Conservation (phyloP, 148 eudicot genomes). For the Cornus suecica region DNA sequence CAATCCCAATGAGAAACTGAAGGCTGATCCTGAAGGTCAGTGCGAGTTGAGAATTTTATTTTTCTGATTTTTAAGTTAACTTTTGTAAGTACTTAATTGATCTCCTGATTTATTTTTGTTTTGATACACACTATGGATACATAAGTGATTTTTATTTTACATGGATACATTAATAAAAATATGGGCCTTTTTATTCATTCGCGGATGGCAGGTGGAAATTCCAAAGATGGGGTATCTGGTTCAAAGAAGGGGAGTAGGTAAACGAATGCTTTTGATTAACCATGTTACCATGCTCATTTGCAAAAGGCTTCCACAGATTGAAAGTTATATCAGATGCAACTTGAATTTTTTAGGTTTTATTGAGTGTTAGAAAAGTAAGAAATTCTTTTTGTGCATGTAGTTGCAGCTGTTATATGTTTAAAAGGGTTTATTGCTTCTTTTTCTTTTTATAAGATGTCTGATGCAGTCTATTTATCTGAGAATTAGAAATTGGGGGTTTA, state of each 20-base stretch:
- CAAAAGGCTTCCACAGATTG: constrained; percentile 41
- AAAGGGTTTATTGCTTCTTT: background rate
- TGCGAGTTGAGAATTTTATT: constrained; percentile 15
- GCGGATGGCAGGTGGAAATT: constrained; percentile 99
- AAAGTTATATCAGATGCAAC: constrained; percentile 20
- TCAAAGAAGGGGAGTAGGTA: constrained; percentile 99
- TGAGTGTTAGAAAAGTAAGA: constrained; percentile 19
- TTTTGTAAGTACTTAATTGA: constrained; percentile 12
- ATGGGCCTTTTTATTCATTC: constrained; percentile 92
- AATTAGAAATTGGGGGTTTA: background rate
- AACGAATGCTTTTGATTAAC: constrained; percentile 79
- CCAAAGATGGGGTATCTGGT: constrained; percentile 99
- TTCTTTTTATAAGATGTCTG: background rate
- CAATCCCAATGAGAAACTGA: constrained; percentile 74
- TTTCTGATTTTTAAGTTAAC: constrained; percentile 9
- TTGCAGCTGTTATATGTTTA: background rate
- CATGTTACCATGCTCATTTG: constrained; percentile 53
- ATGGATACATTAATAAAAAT: constrained; percentile 73
- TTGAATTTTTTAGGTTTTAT: constrained; percentile 17
- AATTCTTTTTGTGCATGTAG: background rate
- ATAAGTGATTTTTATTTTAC: constrained; percentile 55
- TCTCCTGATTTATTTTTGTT: constrained; percentile 12
- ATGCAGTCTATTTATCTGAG: background rate
- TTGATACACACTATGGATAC: constrained; percentile 41
- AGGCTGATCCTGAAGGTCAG: constrained; percentile 80